phyloP scores from a whole-genome alignment of 108 stramenopile species.

The Cyclostephanos tholiformis region DNA sequence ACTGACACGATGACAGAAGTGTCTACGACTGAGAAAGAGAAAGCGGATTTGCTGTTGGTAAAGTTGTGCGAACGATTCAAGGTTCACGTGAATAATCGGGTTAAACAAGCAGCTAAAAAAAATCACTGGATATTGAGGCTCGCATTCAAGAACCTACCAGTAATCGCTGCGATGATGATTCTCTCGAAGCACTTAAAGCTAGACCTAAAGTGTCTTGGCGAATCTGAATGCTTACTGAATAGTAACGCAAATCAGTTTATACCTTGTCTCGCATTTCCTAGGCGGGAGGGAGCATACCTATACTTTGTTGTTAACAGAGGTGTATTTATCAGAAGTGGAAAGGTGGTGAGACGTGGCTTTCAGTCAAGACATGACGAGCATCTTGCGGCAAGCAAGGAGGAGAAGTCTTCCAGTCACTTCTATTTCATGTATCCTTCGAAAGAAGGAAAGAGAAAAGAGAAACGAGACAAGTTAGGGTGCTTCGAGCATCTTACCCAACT shows the following conservation, averaged over 20 bases:
- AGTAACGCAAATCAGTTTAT: neutral
- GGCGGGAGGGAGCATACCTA: neutral
- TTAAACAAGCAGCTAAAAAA: neutral
- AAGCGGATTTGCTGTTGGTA: neutral
- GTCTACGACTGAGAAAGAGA: neutral
- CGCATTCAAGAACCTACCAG: neutral
- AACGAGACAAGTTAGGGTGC: no score
- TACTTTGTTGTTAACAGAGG: neutral
- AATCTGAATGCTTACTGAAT: neutral
- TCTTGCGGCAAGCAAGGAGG: neutral
- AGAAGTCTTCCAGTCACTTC: neutral
- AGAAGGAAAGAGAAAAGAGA: no score
- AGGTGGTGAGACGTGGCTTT: neutral
- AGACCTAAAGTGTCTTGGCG: neutral
- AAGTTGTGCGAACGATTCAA: slow-evolving; percentile 1
- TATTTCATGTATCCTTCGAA: neutral
- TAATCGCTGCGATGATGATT: slow-evolving; percentile 1
- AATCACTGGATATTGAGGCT: slow-evolving; percentile 1
- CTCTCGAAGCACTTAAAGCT: neutral
- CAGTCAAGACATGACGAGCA: neutral
- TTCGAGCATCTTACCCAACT: no score
- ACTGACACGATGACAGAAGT: no score
- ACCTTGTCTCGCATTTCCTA: neutral
- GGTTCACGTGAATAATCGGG: neutral
- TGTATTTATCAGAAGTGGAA: slow-evolving; percentile 2